Evolutionary conservation across 306 rosid genomes (phyloP), one percentile per base, ranked within the genome.

Genomic region (Quercus engelmannii): DNA sequence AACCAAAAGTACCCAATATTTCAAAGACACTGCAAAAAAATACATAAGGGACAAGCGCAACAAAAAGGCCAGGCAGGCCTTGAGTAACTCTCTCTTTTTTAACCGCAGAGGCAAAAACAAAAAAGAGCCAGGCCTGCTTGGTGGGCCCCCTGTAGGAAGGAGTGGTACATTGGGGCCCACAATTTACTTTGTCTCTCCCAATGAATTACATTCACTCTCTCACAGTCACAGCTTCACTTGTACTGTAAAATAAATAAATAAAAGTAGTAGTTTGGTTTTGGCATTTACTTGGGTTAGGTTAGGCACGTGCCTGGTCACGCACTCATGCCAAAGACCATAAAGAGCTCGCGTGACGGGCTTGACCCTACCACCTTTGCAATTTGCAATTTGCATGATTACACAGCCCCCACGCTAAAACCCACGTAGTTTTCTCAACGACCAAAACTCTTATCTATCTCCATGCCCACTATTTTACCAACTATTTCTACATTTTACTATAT

Each of bases 111-210:
- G 63, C 63, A 57, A 5, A 57, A 13, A 14, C 10, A 6, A 26
- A 7, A 63, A 64, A 31, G 49, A 49, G 71, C 57, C 21, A 14
- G n/a, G 57, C 52, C 49, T 46, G 76, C 59, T 21, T 21, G 20
- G 71, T 71, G 82, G 90, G 90, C 74, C 81, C 88, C 84, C 46
- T 51, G 3, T 33, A 10, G 49, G 61, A 23, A 17, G 72, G 75
- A 67, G 85, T 82, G 91, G 87, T 51, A 0, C 19, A 0, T 81
- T 79, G 85, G 87, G 87, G 77, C 74, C 88, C 87, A 84, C 81
- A 23, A 23, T 31, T 79, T 78, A 9, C 55, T 79, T 55, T 84
- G 89, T 85, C 90, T 65, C 95, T 89, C 77, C 82, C 78, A 25
- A 49, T 49, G 14, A 10, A 3, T 49, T 78, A 71, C 46, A 41